Base-by-base conservation (phyloP, 2,329 filamentous ascomycete species). In the Calonectria naviculata region DNA sequence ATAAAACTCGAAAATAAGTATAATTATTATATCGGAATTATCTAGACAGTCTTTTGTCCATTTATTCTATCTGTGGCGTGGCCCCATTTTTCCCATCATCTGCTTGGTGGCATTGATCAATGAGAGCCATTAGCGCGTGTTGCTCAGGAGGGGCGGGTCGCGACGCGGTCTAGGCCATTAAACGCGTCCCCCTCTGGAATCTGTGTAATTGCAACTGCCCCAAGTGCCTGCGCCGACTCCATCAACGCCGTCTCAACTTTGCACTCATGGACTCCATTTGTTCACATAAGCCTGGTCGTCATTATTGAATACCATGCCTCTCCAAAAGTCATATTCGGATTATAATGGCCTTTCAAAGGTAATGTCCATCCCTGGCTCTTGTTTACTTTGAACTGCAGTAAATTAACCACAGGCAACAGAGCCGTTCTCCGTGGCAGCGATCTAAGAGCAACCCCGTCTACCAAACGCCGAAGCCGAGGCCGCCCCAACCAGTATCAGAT, bases 401-500 rank as follows among this genome's bases (percentile, higher is more conserved):
- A 19, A 47, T 63, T 68, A 62, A 67, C 73, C 46, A 68, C 58
- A 41, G 61, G 44, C 60, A 46, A 69, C 65, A 85, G 80, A 81
- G 84, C 44, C 82, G 83, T 68, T 81, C 82, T 61, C 84, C 85
- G 78, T 91, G 89, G 89, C 86, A 87, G 76, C 85, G 89, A 76
- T 87, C 87, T 34, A 88, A 86, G 74, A 90, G 87, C 78, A 85
- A 89, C 77, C 85, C 88, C 6, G 79, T 83, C 54, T 81, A 81
- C 46, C 79, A 83, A 67, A 80, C 80, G 24, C 81, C 81, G 42
- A 81, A 77, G 38, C 64, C 83, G 13, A 83, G 81, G 42, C 80
- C 85, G 44, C 80, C 87, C 8, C 83, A 85, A 36, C 86, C 87
- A 21, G 84, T 91, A 15, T 92, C 91, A 44, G 85, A 89, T 36